Evolutionary conservation across 2,329 filamentous ascomycete genomes (phyloP).

Genomic region (Arachnopeziza araneosa): DNA sequence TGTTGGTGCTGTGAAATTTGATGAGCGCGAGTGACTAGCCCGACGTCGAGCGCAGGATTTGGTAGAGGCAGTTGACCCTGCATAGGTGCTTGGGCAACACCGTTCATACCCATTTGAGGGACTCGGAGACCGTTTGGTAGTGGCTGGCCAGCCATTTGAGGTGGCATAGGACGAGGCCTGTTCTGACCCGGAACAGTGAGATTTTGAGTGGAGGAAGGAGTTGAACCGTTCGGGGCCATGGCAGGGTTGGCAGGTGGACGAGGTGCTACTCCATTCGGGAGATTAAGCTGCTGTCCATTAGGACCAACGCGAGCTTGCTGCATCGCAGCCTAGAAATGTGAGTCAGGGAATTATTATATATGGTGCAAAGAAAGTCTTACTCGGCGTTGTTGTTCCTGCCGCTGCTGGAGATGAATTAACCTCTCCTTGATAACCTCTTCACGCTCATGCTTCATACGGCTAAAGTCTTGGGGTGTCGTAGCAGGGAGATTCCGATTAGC

Average conservation of each 20-base stretch:
- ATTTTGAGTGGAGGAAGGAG: slow-evolving; percentile 18
- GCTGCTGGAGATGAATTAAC: slow-evolving; percentile 42
- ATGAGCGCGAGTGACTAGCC: slow-evolving; percentile 57
- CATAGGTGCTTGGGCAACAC: slow-evolving; percentile 65
- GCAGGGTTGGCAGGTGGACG: slow-evolving; percentile 6
- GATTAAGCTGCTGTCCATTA: slow-evolving; percentile 20
- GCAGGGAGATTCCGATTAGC: slow-evolving; percentile 41
- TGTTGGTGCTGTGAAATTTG: slow-evolving; percentile 56
- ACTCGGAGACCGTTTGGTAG: slow-evolving; percentile 27
- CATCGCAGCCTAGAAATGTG: slow-evolving; percentile 15
- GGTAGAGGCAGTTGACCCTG: slow-evolving; percentile 52
- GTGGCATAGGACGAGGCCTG: slow-evolving; percentile 23
- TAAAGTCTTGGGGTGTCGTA: slow-evolving; percentile 82
- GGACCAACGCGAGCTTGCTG: slow-evolving; percentile 17
- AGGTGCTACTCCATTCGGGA: slow-evolving; percentile 15
- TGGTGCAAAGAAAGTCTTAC: slow-evolving; percentile 36
- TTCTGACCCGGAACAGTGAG: slow-evolving; percentile 28
- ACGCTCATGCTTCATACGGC: slow-evolving; percentile 78
- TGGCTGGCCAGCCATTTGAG: slow-evolving; percentile 24
- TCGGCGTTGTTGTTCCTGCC: slow-evolving; percentile 43
- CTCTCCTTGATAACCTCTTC: slow-evolving; percentile 64
- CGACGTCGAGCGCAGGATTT: slow-evolving; percentile 44
- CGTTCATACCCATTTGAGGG: slow-evolving; percentile 51
- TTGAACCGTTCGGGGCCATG: slow-evolving; percentile 15
- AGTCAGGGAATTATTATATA: slow-evolving; percentile 29